A percentile compares a stretch with the other conserved stretches of the same genome.
phyloP scores from a whole-genome alignment of 306 rosid species.

The Gleditsia sinensis region DNA sequence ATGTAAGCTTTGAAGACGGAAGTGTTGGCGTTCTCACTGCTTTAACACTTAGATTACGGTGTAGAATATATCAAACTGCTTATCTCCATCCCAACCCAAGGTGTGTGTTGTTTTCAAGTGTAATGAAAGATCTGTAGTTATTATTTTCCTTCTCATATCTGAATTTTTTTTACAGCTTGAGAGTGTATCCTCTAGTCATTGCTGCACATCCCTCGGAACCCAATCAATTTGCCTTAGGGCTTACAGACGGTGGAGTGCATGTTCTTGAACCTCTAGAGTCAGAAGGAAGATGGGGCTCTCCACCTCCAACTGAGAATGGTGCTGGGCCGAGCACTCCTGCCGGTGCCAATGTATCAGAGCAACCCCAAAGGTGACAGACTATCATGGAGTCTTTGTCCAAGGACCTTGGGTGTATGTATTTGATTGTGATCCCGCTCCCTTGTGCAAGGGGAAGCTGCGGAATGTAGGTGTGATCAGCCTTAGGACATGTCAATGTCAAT shows the following conservation, averaged over 20 bases:
- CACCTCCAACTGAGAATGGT: slow-evolving; percentile 90
- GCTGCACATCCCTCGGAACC: slow-evolving; percentile 98
- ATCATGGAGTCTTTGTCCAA: slow-evolving; percentile 30
- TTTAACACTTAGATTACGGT: slow-evolving; percentile 77
- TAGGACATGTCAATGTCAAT: slow-evolving; percentile 57
- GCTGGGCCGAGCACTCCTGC: slow-evolving; percentile 82
- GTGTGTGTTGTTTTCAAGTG: slow-evolving; percentile 42
- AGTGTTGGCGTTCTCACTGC: slow-evolving; percentile 86
- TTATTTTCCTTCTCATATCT: slow-evolving; percentile 10
- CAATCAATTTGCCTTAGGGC: slow-evolving; percentile 94
- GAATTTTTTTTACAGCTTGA: slow-evolving; percentile 55
- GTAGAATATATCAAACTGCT: slow-evolving; percentile 80
- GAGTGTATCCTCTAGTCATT: slow-evolving; percentile 78
- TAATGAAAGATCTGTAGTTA: slow-evolving; percentile 15
- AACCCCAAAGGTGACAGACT: slow-evolving; percentile 73
- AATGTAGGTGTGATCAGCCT: slow-evolving; percentile 53
- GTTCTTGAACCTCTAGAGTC: slow-evolving; percentile 91
- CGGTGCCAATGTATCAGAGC: slow-evolving; percentile 71
- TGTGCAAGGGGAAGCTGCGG: slow-evolving; percentile 64
- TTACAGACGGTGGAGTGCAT: slow-evolving; percentile 88
- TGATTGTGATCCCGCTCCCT: slow-evolving; percentile 54
- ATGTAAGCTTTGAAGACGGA: slow-evolving; percentile 94
- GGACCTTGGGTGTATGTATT: slow-evolving; percentile 46
- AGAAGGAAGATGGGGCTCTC: slow-evolving; percentile 96
- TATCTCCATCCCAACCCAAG: slow-evolving; percentile 88